Evolutionary conservation across 2,329 filamentous ascomycete species (phyloP).

Genomic region (Venturia carpophila): DNA sequence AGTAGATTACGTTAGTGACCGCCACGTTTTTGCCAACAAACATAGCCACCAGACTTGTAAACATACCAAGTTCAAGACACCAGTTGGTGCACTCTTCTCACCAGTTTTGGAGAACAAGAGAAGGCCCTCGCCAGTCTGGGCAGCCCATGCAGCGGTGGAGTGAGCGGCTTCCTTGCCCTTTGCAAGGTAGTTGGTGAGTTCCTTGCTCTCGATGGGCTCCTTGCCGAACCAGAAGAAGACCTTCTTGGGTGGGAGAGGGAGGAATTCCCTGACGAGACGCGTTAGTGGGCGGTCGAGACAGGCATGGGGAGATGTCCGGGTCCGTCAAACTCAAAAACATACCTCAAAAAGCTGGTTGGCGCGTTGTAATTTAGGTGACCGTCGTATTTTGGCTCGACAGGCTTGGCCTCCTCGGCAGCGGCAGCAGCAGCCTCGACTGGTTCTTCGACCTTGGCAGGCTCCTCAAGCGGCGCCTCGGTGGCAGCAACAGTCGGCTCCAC

Average conservation of each 20-base stretch:
- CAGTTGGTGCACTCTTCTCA: slow-evolving; percentile 68
- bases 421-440: slow-evolving; percentile 14
- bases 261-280: slow-evolving; percentile 5
- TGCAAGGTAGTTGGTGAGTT: slow-evolving; percentile 70
- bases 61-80: slow-evolving; percentile 78
- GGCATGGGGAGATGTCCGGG: neutral
- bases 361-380: slow-evolving; percentile 85
- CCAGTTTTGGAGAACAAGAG: slow-evolving; percentile 82
- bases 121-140: slow-evolving; percentile 89
- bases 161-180: slow-evolving; percentile 77
- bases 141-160: slow-evolving; percentile 77
- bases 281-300: neutral
- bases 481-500: slow-evolving; percentile 24
- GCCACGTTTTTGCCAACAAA: neutral
- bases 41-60: neutral
- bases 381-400: slow-evolving; percentile 64
- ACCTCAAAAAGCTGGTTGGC: slow-evolving; percentile 50
- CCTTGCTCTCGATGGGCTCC: slow-evolving; percentile 63
- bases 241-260: slow-evolving; percentile 43
- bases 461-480: slow-evolving; percentile 24
- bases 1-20: slow-evolving; percentile 29
- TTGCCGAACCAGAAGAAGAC: slow-evolving; percentile 70
- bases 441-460: slow-evolving; percentile 19
- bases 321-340: slow-evolving; percentile 13
- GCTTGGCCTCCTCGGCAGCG: slow-evolving; percentile 19